Evolutionary conservation across 1,139 yeast genomes (phyloP).

Genomic region (Taiozyma onychis): DNA sequence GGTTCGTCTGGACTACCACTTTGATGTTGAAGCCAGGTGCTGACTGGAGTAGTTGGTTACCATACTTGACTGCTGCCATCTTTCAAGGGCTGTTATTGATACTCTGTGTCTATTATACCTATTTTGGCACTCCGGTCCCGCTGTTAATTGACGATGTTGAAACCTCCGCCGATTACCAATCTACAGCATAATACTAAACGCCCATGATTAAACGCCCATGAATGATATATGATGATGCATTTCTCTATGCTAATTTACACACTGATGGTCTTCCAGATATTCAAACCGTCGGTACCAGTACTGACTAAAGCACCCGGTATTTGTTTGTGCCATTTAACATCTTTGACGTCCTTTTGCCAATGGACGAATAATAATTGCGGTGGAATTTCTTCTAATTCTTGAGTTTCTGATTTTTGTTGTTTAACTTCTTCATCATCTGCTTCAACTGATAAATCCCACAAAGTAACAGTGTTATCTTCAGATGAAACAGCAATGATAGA

Average conservation of each 20-base stretch:
- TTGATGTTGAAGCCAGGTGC: slow-evolving; percentile 69
- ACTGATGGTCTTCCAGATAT: slow-evolving; percentile 94
- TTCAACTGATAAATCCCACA: slow-evolving; percentile 97
- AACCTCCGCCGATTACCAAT: background rate
- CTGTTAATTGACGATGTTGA: background rate
- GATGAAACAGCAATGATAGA: slow-evolving; percentile 93
- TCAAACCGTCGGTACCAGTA: slow-evolving; percentile 94
- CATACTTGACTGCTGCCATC: slow-evolving; percentile 67
- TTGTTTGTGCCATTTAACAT: slow-evolving; percentile 96
- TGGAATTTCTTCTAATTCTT: slow-evolving; percentile 86
- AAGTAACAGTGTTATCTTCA: slow-evolving; percentile 92
- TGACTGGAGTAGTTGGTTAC: slow-evolving; percentile 85
- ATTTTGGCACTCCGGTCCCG: slow-evolving; percentile 1
- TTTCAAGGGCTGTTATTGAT: slow-evolving; percentile 52
- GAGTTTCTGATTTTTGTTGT: slow-evolving; percentile 60
- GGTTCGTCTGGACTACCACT: slow-evolving; percentile 69
- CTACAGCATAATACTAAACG: background rate
- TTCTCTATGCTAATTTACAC: slow-evolving; percentile 37
- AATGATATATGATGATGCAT: background rate
- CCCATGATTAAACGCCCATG: background rate
- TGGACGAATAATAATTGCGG: slow-evolving; percentile 95
- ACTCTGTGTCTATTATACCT: slow-evolving; percentile 45
- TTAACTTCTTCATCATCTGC: slow-evolving; percentile 94
- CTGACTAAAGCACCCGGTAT: slow-evolving; percentile 93
- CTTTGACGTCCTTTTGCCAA: slow-evolving; percentile 97